phyloP scores from a whole-genome alignment of 139 green algal species.

The Closterium sp. region DNA sequence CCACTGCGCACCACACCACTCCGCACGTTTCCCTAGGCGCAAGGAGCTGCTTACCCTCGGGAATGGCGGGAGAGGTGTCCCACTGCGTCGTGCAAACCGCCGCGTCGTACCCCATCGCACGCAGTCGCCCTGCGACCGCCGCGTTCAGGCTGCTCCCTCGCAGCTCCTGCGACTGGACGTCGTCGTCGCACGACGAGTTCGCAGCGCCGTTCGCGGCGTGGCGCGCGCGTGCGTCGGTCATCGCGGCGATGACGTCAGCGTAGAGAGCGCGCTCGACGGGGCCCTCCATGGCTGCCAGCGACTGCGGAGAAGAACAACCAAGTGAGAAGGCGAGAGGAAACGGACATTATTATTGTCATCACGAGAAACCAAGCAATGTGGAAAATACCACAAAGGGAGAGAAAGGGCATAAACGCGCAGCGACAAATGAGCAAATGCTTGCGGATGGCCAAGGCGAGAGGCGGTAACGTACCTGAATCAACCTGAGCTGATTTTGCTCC shows the following conservation, averaged over 20 bases:
- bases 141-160: not conserved
- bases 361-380: no score
- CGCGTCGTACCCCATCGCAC: constrained; percentile 6
- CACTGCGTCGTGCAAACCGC: constrained; percentile 9
- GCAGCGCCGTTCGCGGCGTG: no score
- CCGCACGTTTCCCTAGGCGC: no score
- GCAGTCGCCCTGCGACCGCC: not conserved
- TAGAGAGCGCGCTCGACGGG: not conserved
- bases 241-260: not conserved
- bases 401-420: not conserved
- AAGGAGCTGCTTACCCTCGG: not conserved
- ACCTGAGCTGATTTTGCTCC: not conserved
- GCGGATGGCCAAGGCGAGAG: not conserved
- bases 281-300: not conserved
- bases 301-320: not conserved
- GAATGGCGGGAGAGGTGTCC: constrained; percentile 1
- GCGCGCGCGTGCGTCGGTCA: not conserved
- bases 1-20: no score
- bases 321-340: no score
- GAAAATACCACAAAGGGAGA: no score
- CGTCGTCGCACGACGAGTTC: no score
- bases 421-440: no score
- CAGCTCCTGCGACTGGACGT: not conserved
- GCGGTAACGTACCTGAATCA: not conserved
- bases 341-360: no score